phyloP scores from a whole-genome alignment of 2,329 filamentous ascomycete genomes.

The Penicillium sp. region DNA sequence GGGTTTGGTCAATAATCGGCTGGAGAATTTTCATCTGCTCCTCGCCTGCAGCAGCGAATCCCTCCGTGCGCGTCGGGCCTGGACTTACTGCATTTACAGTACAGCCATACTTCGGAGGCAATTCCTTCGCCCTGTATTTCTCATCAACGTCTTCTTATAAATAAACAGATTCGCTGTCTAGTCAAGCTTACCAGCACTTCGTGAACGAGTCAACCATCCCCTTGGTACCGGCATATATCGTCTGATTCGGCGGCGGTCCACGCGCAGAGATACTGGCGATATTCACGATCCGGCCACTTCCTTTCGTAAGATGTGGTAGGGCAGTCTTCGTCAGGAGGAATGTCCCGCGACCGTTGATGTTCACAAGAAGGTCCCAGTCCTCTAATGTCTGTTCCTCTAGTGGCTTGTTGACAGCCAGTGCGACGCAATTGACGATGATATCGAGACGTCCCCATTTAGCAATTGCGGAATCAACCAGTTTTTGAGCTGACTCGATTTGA shows the following conservation, averaged over 20 bases:
- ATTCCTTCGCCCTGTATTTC: constrained; percentile 41
- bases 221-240: constrained; percentile 57
- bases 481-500: constrained; percentile 40
- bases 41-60: constrained; percentile 39
- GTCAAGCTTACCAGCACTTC: constrained; percentile 38
- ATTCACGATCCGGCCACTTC: constrained; percentile 48
- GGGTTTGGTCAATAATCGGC: constrained; percentile 49
- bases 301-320: constrained; percentile 44
- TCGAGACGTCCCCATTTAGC: constrained; percentile 43
- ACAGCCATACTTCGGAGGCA: constrained; percentile 51
- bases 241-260: constrained; percentile 42
- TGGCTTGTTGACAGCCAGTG: constrained; percentile 42
- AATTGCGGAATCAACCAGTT: constrained; percentile 43
- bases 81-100: constrained; percentile 54
- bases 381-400: constrained; percentile 39
- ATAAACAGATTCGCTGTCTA: not conserved
- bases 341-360: constrained; percentile 27
- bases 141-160: not conserved
- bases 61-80: constrained; percentile 49
- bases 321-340: constrained; percentile 30
- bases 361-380: constrained; percentile 28
- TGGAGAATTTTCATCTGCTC: constrained; percentile 49
- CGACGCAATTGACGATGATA: constrained; percentile 36
- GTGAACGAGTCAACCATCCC: constrained; percentile 57
- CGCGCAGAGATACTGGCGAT: constrained; percentile 46